Evolutionary conservation across 495 filamentous ascomycete species (phyloP), one percentile per base, ranked within the genome.

Genomic region (Tuber calosporum): DNA sequence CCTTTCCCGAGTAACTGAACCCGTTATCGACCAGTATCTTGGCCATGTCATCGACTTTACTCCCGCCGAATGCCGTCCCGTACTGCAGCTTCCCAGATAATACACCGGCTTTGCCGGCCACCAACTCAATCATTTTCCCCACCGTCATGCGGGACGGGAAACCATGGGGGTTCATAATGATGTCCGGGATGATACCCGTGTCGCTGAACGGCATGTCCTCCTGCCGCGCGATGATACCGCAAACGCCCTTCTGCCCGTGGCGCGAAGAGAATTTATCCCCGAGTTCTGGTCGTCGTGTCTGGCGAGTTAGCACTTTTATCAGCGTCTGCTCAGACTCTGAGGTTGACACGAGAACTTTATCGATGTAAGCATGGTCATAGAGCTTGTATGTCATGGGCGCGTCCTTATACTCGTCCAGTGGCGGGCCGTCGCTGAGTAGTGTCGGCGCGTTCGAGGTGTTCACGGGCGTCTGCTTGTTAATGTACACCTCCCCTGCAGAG

Each of bases 141-240:
- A 99, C 96, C 68, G 95, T 99, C 95, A 99, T 99, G 82, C 95
- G 95, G 17, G 94, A 97, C 11, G 95, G 95, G 87, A 99, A 98
- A 88, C 96, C 95, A 84, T 99, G 95, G 1, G 95, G 95, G 85
- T 99, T 99, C 96, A 99, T 99, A 88, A 99, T 99, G 80, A 99
- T 95, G 82, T 99, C 95, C 0, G 95, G 95, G 53, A 88, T 88
- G 75, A 99, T 90, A 5, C 95, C 96, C 48, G 87, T 85, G 83
- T 98, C 94, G 13, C 91, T 90, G 84, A 99, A 99, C 1, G 95
- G 95, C 91, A 99, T 91, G 82, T 99, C 95, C 76, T 93, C 93
- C 83, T 97, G 93, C 66, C 96, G 90, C 43, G 92, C 93, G 72
- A 98, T 97, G 81, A 97, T 94, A 58, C 95, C 95, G 1, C 95